Conservation (phyloP, 2,329 filamentous ascomycete species). For the Aspergillus transmontanensis region DNA sequence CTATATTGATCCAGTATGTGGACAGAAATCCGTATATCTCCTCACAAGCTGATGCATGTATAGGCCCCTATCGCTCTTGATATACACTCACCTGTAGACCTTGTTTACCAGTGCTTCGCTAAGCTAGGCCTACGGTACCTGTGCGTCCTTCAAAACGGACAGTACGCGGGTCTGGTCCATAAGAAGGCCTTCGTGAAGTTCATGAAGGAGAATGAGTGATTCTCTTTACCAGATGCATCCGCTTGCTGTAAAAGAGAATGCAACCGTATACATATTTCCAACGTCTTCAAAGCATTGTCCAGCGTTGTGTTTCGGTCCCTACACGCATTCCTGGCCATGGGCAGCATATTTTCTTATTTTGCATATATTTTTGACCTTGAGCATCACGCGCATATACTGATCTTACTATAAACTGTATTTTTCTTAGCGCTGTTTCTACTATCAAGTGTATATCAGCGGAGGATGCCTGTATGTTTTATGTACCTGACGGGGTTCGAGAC, state of each 20-base stretch:
- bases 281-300: not conserved
- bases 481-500: not conserved
- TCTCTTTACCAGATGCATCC: not conserved
- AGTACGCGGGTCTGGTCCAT: constrained; percentile 89
- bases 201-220: constrained; percentile 73
- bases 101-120: constrained; percentile 95
- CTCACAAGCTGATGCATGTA: not conserved
- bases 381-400: not conserved
- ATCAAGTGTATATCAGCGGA: not conserved
- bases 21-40: not conserved
- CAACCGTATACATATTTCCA: not conserved
- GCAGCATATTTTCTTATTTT: not conserved
- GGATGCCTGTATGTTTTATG: not conserved
- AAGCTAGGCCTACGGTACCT: constrained; percentile 92
- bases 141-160: constrained; percentile 81
- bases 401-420: not conserved
- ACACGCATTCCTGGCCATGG: not conserved
- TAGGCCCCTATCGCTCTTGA: constrained; percentile 85
- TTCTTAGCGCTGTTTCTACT: not conserved
- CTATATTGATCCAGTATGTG: constrained; percentile 80
- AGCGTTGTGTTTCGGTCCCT: not conserved
- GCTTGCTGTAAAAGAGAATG: not conserved
- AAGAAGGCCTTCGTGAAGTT: constrained; percentile 98
- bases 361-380: not conserved
- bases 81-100: constrained; percentile 84